Conservation (phyloP, 2,329 filamentous ascomycete genomes). For the Fusarium sterilihyphosum region DNA sequence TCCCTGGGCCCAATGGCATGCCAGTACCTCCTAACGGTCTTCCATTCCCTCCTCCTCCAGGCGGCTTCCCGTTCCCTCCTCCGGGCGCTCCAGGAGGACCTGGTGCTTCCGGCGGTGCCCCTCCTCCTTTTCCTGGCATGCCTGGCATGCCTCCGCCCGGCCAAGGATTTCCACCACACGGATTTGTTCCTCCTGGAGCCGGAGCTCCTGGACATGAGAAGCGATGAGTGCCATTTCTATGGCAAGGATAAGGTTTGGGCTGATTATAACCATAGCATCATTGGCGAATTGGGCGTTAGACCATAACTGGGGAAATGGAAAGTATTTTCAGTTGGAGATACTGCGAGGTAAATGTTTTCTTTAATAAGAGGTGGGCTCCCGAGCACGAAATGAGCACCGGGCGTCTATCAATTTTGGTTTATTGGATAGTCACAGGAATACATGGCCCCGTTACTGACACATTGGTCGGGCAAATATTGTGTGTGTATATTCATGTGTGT, state of each 20-base stretch:
- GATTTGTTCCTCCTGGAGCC: slow-evolving; percentile 49
- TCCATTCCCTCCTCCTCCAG: slow-evolving; percentile 46
- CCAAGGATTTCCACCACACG: slow-evolving; percentile 55
- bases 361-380: not conserved
- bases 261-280: slow-evolving; percentile 39
- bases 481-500: slow-evolving; percentile 6
- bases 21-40: slow-evolving; percentile 54
- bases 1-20: slow-evolving; percentile 57
- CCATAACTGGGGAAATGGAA: slow-evolving; percentile 24
- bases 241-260: slow-evolving; percentile 14
- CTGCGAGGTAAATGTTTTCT: not conserved
- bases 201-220: slow-evolving; percentile 53
- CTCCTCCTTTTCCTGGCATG: slow-evolving; percentile 47
- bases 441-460: not conserved
- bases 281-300: slow-evolving; percentile 49
- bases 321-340: slow-evolving; percentile 7
- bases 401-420: not conserved
- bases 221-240: slow-evolving; percentile 44
- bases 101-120: slow-evolving; percentile 41
- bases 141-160: slow-evolving; percentile 53
- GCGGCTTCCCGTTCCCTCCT: slow-evolving; percentile 51
- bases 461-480: slow-evolving; percentile 19
- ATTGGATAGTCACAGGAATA: not conserved
- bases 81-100: slow-evolving; percentile 45
- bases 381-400: not conserved